A percentile compares a stretch with the other conserved stretches of the same genome.
Conservation (phyloP, 164 flowering plant species). For the Santalum album region DNA sequence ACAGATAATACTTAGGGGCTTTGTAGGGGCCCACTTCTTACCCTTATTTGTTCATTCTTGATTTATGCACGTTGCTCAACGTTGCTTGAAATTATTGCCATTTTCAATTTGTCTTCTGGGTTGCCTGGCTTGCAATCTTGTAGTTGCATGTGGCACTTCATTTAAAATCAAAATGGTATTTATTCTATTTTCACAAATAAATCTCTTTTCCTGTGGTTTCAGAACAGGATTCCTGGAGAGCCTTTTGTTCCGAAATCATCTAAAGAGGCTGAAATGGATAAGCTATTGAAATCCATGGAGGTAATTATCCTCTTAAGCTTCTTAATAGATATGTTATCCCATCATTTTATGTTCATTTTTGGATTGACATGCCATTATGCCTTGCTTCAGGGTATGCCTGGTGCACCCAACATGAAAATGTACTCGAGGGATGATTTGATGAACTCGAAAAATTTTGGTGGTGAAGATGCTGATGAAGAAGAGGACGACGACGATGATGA, state of each 20-base stretch:
- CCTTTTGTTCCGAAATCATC: conserved; percentile 68
- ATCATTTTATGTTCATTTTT: neutral
- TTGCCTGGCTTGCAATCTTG: no score
- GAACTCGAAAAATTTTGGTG: conserved; percentile 55
- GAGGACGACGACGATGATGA: conserved; percentile 69
- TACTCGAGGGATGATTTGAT: conserved; percentile 81
- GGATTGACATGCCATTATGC: neutral
- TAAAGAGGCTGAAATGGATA: conserved; percentile 95
- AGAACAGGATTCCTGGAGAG: conserved; percentile 85
- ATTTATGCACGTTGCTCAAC: no score
- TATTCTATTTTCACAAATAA: no score
- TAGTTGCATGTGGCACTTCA: no score
- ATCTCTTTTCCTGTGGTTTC: conserved; percentile 11
- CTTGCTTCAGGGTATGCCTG: conserved; percentile 75
- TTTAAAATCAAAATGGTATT: no score
- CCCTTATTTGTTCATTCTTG: no score
- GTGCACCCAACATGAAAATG: conserved; percentile 95
- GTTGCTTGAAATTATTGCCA: no score
- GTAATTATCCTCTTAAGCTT: conserved; percentile 19
- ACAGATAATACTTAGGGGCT: no score
- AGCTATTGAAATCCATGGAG: conserved; percentile 77
- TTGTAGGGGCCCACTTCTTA: no score
- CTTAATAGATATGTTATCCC: neutral
- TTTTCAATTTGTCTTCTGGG: no score
- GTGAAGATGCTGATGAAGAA: conserved; percentile 54